phyloP scores from a whole-genome alignment of 2,329 filamentous ascomycete genomes.

The Ceratocystis ficicola region DNA sequence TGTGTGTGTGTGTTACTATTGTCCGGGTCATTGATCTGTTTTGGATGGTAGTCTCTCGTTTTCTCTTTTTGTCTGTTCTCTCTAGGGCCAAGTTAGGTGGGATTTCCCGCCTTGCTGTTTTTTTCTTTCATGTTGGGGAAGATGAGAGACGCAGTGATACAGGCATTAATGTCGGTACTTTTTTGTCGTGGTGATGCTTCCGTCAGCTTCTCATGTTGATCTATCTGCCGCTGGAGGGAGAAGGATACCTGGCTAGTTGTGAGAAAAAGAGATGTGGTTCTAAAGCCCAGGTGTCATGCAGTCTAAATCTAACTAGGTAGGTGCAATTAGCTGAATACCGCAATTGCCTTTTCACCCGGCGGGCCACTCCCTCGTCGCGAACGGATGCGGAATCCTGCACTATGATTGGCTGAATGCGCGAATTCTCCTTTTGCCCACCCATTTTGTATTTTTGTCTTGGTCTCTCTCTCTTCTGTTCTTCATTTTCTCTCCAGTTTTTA shows the following conservation, averaged over 20 bases:
- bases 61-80: background rate
- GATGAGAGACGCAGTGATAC: too few species aligned
- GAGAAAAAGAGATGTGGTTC: too few species aligned
- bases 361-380: constrained; percentile 5
- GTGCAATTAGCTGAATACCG: background rate
- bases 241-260: too few species aligned
- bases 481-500: background rate
- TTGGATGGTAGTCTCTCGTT: background rate
- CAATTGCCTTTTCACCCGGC: constrained; percentile 5
- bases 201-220: too few species aligned
- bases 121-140: background rate
- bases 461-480: background rate
- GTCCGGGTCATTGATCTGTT: background rate
- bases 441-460: background rate
- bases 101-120: background rate
- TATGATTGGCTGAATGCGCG: constrained; percentile 9
- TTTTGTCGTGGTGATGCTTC: too few species aligned
- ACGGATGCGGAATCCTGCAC: constrained; percentile 11
- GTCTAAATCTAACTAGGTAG: background rate
- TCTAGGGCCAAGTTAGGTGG: too few species aligned
- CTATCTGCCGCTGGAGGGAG: too few species aligned
- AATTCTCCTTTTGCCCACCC: constrained; percentile 8
- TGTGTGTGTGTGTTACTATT: background rate
- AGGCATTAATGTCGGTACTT: too few species aligned
- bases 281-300: too few species aligned